Conservation (phyloP, 2,329 filamentous ascomycete species). For the Hymenoscyphus linearis region DNA sequence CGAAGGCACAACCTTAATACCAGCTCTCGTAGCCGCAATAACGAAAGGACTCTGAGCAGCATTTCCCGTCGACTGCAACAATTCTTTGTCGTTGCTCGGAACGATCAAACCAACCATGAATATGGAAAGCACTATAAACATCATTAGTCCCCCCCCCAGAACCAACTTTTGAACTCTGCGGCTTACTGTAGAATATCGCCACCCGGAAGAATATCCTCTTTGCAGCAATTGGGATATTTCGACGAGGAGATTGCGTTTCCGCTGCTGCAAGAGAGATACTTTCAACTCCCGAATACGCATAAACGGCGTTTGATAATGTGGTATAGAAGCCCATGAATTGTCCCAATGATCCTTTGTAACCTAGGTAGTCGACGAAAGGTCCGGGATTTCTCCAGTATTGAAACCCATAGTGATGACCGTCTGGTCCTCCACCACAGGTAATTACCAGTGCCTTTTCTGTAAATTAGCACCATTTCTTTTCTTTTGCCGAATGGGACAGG, state of each 20-base stretch:
- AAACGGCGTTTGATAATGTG: slow-evolving; percentile 42
- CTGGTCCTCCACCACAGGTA: slow-evolving; percentile 57
- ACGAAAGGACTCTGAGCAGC: slow-evolving; percentile 60
- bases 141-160: neutral
- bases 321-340: slow-evolving; percentile 48
- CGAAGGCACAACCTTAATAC: slow-evolving; percentile 62
- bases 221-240: slow-evolving; percentile 48
- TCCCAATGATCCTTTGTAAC: slow-evolving; percentile 51
- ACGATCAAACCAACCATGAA: slow-evolving; percentile 51
- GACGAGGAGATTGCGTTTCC: slow-evolving; percentile 47
- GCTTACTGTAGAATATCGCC: slow-evolving; percentile 43
- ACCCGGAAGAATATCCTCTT: slow-evolving; percentile 50
- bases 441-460: slow-evolving; percentile 44
- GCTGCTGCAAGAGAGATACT: slow-evolving; percentile 50
- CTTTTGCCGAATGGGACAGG: neutral
- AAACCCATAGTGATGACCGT: slow-evolving; percentile 56
- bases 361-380: slow-evolving; percentile 64
- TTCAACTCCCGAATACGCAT: slow-evolving; percentile 46
- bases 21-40: slow-evolving; percentile 64
- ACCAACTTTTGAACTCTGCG: neutral
- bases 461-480: neutral
- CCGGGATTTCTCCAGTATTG: slow-evolving; percentile 65
- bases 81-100: slow-evolving; percentile 44
- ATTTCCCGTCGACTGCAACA: slow-evolving; percentile 36
- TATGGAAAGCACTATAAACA: slow-evolving; percentile 31